A percentile compares a stretch with the other conserved stretches of the same genome.
phyloP scores from a whole-genome alignment of 2,329 filamentous ascomycete genomes.

The Blastomyces gilchristii region DNA sequence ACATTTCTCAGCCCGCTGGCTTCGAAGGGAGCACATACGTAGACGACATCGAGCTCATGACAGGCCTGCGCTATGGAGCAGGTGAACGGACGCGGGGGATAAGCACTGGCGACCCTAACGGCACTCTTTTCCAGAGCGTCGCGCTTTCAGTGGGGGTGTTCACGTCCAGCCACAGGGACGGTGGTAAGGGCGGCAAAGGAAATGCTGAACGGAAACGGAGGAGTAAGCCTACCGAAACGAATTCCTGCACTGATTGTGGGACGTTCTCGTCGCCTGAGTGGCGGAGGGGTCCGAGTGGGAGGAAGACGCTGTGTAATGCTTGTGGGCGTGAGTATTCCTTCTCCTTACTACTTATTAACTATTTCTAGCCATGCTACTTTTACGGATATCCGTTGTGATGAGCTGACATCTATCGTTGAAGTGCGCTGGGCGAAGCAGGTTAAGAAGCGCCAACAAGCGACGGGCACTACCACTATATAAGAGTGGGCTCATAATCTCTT shows the following conservation, averaged over 20 bases:
- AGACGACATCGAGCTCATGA: constrained; percentile 87
- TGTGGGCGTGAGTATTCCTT: constrained; percentile 58
- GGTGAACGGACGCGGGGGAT: constrained; percentile 82
- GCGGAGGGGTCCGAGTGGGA: constrained; percentile 85
- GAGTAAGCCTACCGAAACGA: constrained; percentile 70
- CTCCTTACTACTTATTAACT: not conserved
- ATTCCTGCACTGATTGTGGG: constrained; percentile 92
- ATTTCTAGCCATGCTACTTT: constrained; percentile 4
- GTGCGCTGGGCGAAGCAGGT: constrained; percentile 60
- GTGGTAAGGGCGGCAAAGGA: constrained; percentile 45
- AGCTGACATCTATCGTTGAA: constrained; percentile 18
- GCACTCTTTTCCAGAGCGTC: constrained; percentile 72
- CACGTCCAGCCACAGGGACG: constrained; percentile 54
- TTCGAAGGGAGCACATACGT: constrained; percentile 68
- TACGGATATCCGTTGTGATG: not conserved
- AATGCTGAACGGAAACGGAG: constrained; percentile 70
- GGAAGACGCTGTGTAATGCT: constrained; percentile 91
- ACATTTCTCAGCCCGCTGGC: constrained; percentile 57
- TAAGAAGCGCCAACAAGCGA: constrained; percentile 50
- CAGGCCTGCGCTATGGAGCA: constrained; percentile 74
- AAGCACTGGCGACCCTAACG: constrained; percentile 73
- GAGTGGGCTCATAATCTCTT: no score
- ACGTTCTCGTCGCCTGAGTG: constrained; percentile 91
- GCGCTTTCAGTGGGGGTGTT: constrained; percentile 64
- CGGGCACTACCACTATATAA: not conserved